phyloP scores from a whole-genome alignment of 192 early-diverging fungal species.

The Diversispora epigaea region DNA sequence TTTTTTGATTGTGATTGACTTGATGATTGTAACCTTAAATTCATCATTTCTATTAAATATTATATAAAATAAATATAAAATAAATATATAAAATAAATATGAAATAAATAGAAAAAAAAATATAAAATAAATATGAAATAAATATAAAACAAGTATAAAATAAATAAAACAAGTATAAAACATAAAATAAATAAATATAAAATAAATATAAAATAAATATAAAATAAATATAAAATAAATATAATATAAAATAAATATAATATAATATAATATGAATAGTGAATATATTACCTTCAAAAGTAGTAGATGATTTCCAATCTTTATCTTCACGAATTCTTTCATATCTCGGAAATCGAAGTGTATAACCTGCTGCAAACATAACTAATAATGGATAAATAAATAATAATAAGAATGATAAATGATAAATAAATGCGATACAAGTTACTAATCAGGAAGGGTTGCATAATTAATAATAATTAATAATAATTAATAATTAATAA shows the following conservation, averaged over 20 bases:
- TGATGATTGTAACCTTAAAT: constrained; percentile 12
- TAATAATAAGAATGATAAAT: neutral
- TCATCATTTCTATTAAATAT: constrained; percentile 28
- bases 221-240: neutral
- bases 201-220: too few species aligned
- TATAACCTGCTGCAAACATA: constrained; percentile 63
- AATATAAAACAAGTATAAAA: neutral
- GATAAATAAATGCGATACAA: neutral
- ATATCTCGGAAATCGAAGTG: constrained; percentile 79
- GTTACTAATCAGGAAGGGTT: neutral
- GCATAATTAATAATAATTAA: neutral
- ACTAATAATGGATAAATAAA: constrained; percentile 31
- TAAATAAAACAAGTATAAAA: too few species aligned
- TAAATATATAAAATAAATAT: too few species aligned
- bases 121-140: neutral
- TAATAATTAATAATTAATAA: neutral
- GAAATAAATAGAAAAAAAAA: too few species aligned
- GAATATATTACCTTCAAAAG: constrained; percentile 35
- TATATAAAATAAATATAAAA: neutral
- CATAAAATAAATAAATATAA: too few species aligned
- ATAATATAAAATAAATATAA: constrained; percentile 1
- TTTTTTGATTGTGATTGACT: constrained; percentile 17
- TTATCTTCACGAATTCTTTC: constrained; percentile 69
- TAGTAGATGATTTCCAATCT: constrained; percentile 47
- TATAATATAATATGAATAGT: neutral